Base-by-base conservation (phyloP, 2,329 filamentous ascomycete genomes). In the Thielaviopsis musarum region DNA sequence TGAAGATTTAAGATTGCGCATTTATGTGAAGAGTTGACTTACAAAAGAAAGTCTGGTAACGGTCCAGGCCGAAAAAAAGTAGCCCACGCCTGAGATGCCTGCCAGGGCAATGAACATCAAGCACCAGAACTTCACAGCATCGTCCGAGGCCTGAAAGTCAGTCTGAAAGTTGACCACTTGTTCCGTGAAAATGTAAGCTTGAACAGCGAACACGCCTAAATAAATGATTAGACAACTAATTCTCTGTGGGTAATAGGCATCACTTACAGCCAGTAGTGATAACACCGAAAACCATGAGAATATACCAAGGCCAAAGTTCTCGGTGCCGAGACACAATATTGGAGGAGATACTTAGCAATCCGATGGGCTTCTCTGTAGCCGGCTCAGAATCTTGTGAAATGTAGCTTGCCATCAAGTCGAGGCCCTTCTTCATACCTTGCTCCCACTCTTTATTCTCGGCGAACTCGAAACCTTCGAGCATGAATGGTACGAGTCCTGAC, bases 101-200 rank as follows among this genome's bases (percentile, higher is more conserved):
- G 69, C 68, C 0, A 70, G 64, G 3, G 66, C 67, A 2, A 69
- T 24, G 64, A 69, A 70, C 66, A 70, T 68, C 10, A 68, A 54
- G 0, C 65, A 66, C 69, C 67, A 70, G 26, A 69, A 69, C 3
- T 65, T 53, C 5, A 62, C 55, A 48, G 59, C 52, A 24, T 52
- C 34, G 15, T 53, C 17, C 9, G 62, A 55, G 9, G 49, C n/a
- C 19, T 56, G 59, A 15, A 57, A 53, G 41, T 34, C 24, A 1
- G 54, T 28, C 21, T 58, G 48, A 52, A 63, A 63, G 28, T 59
- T 61, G 5, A 62, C 22, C 17, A 64, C 53, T 19, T 62, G 59
- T 9, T 63, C n/a, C 17, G 62, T 59, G 51, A 64, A 64, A 10
- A 64, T 38, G 30, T 56, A 63, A 6, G 63, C 57, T 30, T 64